Base-by-base conservation (phyloP, 495 filamentous ascomycete genomes). In the Hypoxylon intermedium region DNA sequence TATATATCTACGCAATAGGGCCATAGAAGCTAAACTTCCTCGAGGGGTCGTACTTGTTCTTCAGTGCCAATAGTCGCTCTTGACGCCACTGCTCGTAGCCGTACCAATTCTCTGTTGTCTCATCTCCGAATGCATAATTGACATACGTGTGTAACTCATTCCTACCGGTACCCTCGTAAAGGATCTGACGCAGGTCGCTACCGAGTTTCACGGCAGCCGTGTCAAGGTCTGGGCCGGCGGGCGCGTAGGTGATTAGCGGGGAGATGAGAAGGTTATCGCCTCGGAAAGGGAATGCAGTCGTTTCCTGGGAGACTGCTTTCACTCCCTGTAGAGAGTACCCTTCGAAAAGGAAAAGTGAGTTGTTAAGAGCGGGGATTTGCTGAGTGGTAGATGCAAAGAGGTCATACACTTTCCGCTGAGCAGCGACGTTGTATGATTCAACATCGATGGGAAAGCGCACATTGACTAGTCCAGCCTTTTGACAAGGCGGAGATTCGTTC, bases 121-220 rank as follows among this genome's bases (percentile, higher is more conserved):
- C 84, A 24, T 79, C 68, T 2, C 85, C 84, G 45, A 76, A 75
- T 0, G 85, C 85, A 69, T 88, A 87, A 63, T 87, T 88, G 38
- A 87, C 78, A 53, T 87, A 87, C 0, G 78, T 67, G 24, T 76
- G 69, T 47, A 81, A 42, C 24, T 79, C 59, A 3, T 56, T 26
- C 9, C 57, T 36, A 0, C 75, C 78, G 54, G 62, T 77, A 3
- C 63, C 79, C 5, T 75, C 40, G 21, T 65, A 61, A 2, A 84
- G 67, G 7, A 81, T 74, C 6, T 75, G 30, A 4, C 79, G 74
- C 9, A 83, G 61, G 59, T 67, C 68, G 36, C 69, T 69, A 1
- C 79, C 80, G 15, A 80, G n/a, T 16, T 67, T 43, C 6, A 53
- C 46, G 2, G 75, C 79, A 23, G 68, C 31, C 12, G 40, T 20